Percentiles rank a stretch among this genome's conserved stretches.
Evolutionary conservation across 2,329 filamentous ascomycete genomes (phyloP).

Genomic region (Penicillium psychrosexuale): DNA sequence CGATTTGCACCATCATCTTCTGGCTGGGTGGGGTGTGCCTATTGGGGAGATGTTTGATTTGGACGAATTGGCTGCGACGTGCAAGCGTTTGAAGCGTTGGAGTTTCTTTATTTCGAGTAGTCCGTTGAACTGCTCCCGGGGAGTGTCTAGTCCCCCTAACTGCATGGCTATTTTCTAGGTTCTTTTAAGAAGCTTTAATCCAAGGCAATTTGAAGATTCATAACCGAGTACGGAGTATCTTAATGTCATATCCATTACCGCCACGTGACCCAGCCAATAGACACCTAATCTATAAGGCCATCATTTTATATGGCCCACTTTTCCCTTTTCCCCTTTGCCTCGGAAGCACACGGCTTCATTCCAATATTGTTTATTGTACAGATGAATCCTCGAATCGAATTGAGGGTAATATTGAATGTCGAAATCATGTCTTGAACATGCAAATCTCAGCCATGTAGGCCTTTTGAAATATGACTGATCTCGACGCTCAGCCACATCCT

Average conservation of each 20-base stretch:
- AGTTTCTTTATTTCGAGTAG: constrained; percentile 41
- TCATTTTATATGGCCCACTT: neutral
- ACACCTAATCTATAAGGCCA: too few relatives aligned
- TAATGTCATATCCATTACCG: too few relatives aligned
- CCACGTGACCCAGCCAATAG: too few relatives aligned
- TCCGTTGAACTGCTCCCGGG: constrained; percentile 38
- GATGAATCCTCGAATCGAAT: neutral
- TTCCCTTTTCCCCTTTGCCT: neutral
- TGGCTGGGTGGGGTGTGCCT: constrained; percentile 39
- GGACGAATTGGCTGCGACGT: constrained; percentile 35
- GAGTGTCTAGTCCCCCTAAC: constrained; percentile 44
- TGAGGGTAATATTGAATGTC: neutral
- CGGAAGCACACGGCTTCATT: neutral
- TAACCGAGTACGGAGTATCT: too few relatives aligned
- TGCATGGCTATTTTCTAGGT: constrained; percentile 43
- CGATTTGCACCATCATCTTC: constrained; percentile 37
- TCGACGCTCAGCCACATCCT: neutral
- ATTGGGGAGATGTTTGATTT: constrained; percentile 44
- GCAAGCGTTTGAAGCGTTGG: constrained; percentile 34
- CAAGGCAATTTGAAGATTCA: neutral
- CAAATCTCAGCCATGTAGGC: too few relatives aligned
- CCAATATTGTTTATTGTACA: neutral
- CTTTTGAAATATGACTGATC: neutral
- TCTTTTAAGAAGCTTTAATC: neutral
- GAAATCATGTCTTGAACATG: neutral